Evolutionary conservation across 1,284 basidiomycete species (phyloP).

Genomic region (Xanthoconium separans): DNA sequence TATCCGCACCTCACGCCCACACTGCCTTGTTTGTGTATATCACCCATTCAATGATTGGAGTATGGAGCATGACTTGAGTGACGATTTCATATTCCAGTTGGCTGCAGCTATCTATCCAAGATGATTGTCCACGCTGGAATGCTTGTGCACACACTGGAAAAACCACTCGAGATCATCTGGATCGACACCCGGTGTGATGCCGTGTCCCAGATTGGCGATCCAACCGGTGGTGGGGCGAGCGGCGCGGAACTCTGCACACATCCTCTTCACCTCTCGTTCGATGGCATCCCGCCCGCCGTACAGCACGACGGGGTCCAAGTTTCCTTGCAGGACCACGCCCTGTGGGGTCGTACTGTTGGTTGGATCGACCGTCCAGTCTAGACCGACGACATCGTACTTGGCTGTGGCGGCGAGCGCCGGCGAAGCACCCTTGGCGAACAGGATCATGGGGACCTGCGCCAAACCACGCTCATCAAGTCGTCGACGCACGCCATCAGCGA

Average conservation of each 20-base stretch:
- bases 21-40: slow-evolving; percentile 24
- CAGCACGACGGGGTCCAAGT: slow-evolving; percentile 88
- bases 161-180: slow-evolving; percentile 90
- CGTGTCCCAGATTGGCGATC: slow-evolving; percentile 98
- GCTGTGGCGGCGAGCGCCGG: slow-evolving; percentile 57
- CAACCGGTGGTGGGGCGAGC: slow-evolving; percentile 63
- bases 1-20: slow-evolving; percentile 11
- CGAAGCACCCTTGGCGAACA: slow-evolving; percentile 94
- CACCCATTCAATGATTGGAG: slow-evolving; percentile 13
- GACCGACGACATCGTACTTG: slow-evolving; percentile 83
- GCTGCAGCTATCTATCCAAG: not conserved
- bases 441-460: slow-evolving; percentile 73
- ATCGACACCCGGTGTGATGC: slow-evolving; percentile 95
- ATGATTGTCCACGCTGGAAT: slow-evolving; percentile 43
- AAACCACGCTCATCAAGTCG: slow-evolving; percentile 57
- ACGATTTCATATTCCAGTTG: not conserved
- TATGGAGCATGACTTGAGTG: slow-evolving; percentile 7
- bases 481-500: slow-evolving; percentile 61
- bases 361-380: slow-evolving; percentile 88
- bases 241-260: slow-evolving; percentile 74
- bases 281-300: slow-evolving; percentile 90
- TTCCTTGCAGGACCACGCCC: slow-evolving; percentile 85
- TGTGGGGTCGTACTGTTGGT: slow-evolving; percentile 38
- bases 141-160: slow-evolving; percentile 88
- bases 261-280: slow-evolving; percentile 81